A percentile compares a stretch with the other conserved stretches of the same genome.
Conservation (phyloP, 768 basidiomycete genomes). For the Mycena chlorophos region DNA sequence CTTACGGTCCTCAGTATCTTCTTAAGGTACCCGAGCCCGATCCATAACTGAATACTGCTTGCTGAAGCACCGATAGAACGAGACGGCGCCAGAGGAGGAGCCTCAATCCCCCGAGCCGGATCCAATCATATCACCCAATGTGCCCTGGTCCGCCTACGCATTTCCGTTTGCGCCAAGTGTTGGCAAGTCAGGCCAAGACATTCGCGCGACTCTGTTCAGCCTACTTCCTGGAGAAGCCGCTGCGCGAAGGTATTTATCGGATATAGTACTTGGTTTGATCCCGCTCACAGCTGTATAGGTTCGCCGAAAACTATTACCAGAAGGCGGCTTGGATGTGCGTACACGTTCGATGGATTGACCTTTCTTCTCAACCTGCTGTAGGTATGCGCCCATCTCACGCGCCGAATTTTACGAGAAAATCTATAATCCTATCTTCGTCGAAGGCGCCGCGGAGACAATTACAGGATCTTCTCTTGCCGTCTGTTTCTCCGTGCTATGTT, state of each 20-base stretch:
- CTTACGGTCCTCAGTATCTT: conserved; percentile 48
- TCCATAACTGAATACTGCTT: not conserved
- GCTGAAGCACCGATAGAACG: conserved; percentile 44
- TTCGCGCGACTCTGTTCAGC: conserved; percentile 46
- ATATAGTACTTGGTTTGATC: not conserved
- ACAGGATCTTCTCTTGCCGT: conserved; percentile 52
- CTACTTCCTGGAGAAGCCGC: conserved; percentile 43
- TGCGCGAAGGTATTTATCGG: conserved; percentile 26
- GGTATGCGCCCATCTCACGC: conserved; percentile 69
- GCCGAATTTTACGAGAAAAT: conserved; percentile 54
- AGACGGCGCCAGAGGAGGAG: conserved; percentile 58
- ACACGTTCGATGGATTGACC: conserved; percentile 15
- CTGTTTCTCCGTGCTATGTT: conserved; percentile 62
- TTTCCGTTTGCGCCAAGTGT: conserved; percentile 57
- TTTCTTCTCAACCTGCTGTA: conserved; percentile 26
- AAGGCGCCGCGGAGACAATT: no score
- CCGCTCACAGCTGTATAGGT: conserved; percentile 12
- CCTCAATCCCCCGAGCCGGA: conserved; percentile 39
- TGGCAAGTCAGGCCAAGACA: conserved; percentile 42
- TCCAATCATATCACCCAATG: conserved; percentile 47
- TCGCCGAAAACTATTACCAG: conserved; percentile 58
- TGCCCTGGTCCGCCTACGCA: conserved; percentile 59
- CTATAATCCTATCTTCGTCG: conserved; percentile 56
- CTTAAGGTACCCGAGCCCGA: conserved; percentile 49
- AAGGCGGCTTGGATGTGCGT: conserved; percentile 74